Evolutionary conservation across 345 rosid species (phyloP).

Genomic region (Camelina hispida): DNA sequence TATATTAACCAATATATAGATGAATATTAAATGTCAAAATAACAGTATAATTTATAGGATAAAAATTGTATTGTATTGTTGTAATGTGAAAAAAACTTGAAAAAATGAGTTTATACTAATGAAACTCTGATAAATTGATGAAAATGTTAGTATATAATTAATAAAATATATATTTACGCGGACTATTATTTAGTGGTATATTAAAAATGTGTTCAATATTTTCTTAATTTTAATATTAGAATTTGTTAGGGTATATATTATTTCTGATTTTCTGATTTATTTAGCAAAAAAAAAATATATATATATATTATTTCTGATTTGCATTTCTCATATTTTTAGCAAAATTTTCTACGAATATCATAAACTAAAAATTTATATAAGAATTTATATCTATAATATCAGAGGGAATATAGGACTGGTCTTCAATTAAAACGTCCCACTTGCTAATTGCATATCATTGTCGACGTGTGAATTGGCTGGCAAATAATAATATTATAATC

Average conservation of each 20-base stretch:
- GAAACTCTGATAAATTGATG: too few relatives aligned
- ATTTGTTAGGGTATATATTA: too few relatives aligned
- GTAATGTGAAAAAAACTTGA: too few relatives aligned
- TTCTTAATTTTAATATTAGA: background rate
- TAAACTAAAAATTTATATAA: background rate
- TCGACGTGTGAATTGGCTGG: slow-evolving; percentile 36
- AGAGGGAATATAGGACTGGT: slow-evolving; percentile 1
- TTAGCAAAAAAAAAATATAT: too few relatives aligned
- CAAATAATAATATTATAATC: slow-evolving; percentile 29
- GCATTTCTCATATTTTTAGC: background rate
- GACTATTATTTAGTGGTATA: too few relatives aligned
- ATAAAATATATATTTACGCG: too few relatives aligned
- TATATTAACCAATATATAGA: too few relatives aligned
- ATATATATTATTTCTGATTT: background rate
- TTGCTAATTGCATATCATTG: slow-evolving; percentile 19
- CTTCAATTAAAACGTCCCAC: background rate
- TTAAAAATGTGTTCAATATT: background rate
- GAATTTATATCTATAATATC: background rate
- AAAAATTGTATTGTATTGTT: too few relatives aligned
- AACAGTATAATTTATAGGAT: too few relatives aligned
- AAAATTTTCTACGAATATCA: background rate
- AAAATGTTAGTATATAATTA: too few relatives aligned
- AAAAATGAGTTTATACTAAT: too few relatives aligned
- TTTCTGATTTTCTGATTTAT: background rate
- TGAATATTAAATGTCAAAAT: too few relatives aligned